A percentile compares a stretch with the other conserved stretches of the same genome.
These are phyloP conservation scores for Phylloporus rhodoxanthus DNA, from an alignment of 768 basidiomycete species.

Conservation along the genomic window DNA sequence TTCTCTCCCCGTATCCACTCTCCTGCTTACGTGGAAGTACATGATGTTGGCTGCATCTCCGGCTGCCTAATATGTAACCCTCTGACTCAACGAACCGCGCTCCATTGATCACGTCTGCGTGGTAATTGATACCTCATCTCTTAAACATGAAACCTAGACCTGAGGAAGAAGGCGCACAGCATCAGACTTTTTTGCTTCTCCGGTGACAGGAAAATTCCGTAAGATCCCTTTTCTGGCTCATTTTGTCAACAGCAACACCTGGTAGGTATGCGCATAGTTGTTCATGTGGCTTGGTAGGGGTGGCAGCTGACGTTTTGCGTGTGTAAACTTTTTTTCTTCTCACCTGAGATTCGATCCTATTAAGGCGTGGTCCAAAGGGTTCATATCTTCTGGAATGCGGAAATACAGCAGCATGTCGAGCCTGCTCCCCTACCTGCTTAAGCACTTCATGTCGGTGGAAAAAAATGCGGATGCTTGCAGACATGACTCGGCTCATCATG, in stretches of 20 bases:
- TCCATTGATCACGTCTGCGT: not conserved
- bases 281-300: conserved; percentile 5
- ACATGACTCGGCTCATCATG: conserved; percentile 2
- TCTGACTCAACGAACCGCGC: not conserved
- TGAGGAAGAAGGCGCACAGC: conserved; percentile 17
- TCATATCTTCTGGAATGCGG: conserved; percentile 5
- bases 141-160: conserved; percentile 6
- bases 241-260: not conserved
- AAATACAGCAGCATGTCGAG: conserved; percentile 10
- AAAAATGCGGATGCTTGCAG: not conserved
- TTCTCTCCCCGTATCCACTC: not conserved
- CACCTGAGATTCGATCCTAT: conserved; percentile 12
- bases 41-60: not conserved
- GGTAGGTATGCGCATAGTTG: not conserved
- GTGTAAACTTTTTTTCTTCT: conserved; percentile 6
- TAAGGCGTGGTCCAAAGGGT: conserved; percentile 4
- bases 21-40: not conserved
- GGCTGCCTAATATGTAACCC: not conserved
- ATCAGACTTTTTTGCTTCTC: conserved; percentile 16
- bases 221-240: conserved; percentile 10
- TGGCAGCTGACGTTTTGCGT: conserved; percentile 8
- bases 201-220: conserved; percentile 19
- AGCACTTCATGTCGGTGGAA: not conserved
- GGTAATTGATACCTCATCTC: conserved; percentile 6
- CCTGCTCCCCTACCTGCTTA: not conserved